A percentile compares a stretch with the other conserved stretches of the same genome.
These are phyloP conservation scores for Nannizziopsis arthrosporioides DNA, from an alignment of 2,329 filamentous ascomycete genomes.

Conservation along the genomic window DNA sequence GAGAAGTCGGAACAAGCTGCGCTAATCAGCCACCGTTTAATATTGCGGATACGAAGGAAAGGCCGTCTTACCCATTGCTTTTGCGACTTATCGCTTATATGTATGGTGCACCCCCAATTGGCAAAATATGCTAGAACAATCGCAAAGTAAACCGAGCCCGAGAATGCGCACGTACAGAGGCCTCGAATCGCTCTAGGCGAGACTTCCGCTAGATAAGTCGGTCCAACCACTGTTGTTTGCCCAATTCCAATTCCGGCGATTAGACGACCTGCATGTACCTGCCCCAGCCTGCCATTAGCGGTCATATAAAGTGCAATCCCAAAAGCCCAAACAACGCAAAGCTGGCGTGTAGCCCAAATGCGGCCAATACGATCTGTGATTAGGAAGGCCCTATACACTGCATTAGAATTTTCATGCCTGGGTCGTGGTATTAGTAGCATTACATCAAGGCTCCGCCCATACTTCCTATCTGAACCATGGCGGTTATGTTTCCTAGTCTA, in stretches of 20 bases:
- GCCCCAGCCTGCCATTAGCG: conserved; percentile 27
- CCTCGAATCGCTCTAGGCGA: conserved; percentile 58
- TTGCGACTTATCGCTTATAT: conserved; percentile 37
- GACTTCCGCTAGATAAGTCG: conserved; percentile 62
- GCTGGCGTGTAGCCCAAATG: conserved; percentile 31
- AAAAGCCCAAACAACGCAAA: conserved; percentile 34
- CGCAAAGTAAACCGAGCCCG: conserved; percentile 61
- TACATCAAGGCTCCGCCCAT: conserved; percentile 57
- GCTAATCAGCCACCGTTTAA: background rate
- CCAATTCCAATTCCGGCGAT: conserved; percentile 36
- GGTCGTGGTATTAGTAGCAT: conserved; percentile 12
- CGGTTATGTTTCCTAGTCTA: conserved; percentile 63
- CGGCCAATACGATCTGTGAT: conserved; percentile 39
- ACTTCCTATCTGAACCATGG: conserved; percentile 71
- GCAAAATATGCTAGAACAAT: conserved; percentile 71
- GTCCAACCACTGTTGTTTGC: conserved; percentile 39
- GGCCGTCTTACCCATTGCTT: conserved; percentile 38
- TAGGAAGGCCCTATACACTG: conserved; percentile 34
- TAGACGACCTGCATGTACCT: conserved; percentile 36
- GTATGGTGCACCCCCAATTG: conserved; percentile 50
- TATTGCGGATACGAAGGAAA: background rate
- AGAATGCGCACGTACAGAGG: conserved; percentile 61
- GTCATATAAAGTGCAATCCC: conserved; percentile 37
- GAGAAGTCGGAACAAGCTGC: conserved; percentile 51
- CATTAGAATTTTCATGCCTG: background rate